Evolutionary conservation across 2,329 filamentous ascomycete species (phyloP).

Genomic region (Pseudogymnoascus sp.): DNA sequence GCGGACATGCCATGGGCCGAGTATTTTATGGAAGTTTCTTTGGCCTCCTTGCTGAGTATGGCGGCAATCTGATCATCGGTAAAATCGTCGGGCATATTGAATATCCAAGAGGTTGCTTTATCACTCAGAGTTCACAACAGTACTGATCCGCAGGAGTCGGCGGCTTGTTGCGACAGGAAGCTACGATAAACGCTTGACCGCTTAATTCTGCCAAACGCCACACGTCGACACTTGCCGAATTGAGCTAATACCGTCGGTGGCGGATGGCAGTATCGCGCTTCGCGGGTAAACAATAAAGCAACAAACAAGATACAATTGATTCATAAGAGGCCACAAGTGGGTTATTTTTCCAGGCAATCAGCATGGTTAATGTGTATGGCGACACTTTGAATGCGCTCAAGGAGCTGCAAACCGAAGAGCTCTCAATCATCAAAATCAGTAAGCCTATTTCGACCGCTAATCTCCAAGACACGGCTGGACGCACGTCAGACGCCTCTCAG

Average conservation of each 20-base stretch:
- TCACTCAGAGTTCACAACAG: not conserved
- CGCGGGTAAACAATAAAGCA: not conserved
- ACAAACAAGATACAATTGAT: not conserved
- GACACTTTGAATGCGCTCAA: conserved; percentile 27
- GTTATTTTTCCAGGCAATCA: not conserved
- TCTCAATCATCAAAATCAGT: conserved; percentile 69
- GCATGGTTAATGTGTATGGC: not conserved
- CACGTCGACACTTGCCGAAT: not conserved
- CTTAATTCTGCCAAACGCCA: not conserved
- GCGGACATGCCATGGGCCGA: conserved; percentile 66
- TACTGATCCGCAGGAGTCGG: not conserved
- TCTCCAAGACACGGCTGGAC: conserved; percentile 34
- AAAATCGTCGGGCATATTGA: conserved; percentile 35
- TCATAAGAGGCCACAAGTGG: not conserved
- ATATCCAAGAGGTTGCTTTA: not conserved
- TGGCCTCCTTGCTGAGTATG: conserved; percentile 73
- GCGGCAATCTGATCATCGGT: conserved; percentile 73
- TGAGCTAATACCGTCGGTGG: not conserved
- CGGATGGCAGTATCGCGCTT: conserved; percentile 3
- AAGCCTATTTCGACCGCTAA: conserved; percentile 58
- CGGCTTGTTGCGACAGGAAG: not conserved
- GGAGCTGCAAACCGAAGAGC: conserved; percentile 46
- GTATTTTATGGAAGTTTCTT: conserved; percentile 62
- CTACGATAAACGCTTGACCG: conserved; percentile 1
- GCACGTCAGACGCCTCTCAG: conserved; percentile 65